Conservation (phyloP, 768 basidiomycete species). For the Boletus barrowsii region DNA sequence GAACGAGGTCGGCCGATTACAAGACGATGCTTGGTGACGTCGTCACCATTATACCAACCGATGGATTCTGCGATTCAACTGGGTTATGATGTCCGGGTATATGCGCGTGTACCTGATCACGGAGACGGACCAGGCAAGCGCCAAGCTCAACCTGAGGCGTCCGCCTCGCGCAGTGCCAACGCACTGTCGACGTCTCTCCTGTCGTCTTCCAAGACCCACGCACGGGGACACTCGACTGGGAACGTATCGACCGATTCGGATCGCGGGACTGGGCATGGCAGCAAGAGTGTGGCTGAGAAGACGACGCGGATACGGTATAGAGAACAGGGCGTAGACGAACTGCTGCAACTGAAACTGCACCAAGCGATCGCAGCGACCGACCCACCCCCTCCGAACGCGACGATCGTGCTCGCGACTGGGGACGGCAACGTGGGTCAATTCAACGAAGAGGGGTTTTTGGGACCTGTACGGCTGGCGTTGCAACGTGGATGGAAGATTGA, state of each 20-base stretch:
- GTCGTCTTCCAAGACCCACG: conserved; percentile 9
- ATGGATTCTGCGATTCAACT: conserved; percentile 69
- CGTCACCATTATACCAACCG: conserved; percentile 81
- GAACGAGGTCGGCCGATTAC: conserved; percentile 78
- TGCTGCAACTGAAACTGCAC: conserved; percentile 88
- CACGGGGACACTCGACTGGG: conserved; percentile 16
- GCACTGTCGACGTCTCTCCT: neutral
- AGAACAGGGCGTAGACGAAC: conserved; percentile 94
- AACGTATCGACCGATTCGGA: conserved; percentile 29
- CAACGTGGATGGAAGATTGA: conserved; percentile 94
- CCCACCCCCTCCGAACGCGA: conserved; percentile 59
- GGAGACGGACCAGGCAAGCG: conserved; percentile 60
- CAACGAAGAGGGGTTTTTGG: conserved; percentile 89
- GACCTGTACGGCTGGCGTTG: conserved; percentile 81
- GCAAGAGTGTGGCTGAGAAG: conserved; percentile 5
- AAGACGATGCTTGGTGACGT: conserved; percentile 73
- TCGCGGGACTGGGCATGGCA: conserved; percentile 2
- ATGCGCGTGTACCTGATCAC: conserved; percentile 65
- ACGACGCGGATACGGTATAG: conserved; percentile 58
- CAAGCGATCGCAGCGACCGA: conserved; percentile 77
- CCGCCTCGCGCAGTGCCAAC: conserved; percentile 12
- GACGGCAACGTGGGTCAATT: conserved; percentile 93
- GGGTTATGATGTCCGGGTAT: conserved; percentile 73
- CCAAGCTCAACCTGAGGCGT: conserved; percentile 11
- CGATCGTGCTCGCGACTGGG: conserved; percentile 90